Base-by-base conservation (phyloP, 257 asterid genomes). In the Paulownia fortunei region DNA sequence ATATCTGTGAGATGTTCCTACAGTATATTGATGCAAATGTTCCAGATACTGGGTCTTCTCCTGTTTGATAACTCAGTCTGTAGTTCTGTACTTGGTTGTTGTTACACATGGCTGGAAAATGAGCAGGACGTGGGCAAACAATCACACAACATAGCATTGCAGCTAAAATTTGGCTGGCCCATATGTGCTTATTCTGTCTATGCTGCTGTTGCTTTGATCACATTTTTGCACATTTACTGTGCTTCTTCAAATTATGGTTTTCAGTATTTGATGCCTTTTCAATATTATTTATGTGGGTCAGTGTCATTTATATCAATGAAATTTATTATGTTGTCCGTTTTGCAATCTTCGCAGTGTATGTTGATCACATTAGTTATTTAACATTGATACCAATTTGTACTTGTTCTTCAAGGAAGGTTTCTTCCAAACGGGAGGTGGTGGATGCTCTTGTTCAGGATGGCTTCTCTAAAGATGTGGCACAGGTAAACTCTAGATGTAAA, bases 401-500 rank as follows among this genome's bases (percentile, higher is more conserved):
- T 70, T 85, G 69, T 84, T 85, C 80, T 84, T 85, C 82, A 85
- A 93, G 88, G 88, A 87, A 95, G 99, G 91, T 90, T 91, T 85
- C 92, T 82, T 93, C 98, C 67, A 95, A 93, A 80, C 78, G 84
- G 72, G 98, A 87, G 70, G 86, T 95, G 70, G 81, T 88, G 80
- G 92, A 89, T 61, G 89, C 91, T 86, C 94, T 95, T 68, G 81
- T 88, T 83, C 87, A 78, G 77, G 86, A 87, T 59, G 97, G 98
- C 64, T 95, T 95, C 86, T 95, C 99, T 30, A 86, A 73, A 72
- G 99, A 95, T 85, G 99, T 93, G n/a, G 97, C 99, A 63, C 98
- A 88, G 93, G 99, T 95, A 81, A 56, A 61, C 44, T 63, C 52
- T 36, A 42, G 39, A 70, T 69, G 24, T 73, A 8, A 19, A 34